Conservation (phyloP, 768 basidiomycete genomes). For the Collybia nuda region DNA sequence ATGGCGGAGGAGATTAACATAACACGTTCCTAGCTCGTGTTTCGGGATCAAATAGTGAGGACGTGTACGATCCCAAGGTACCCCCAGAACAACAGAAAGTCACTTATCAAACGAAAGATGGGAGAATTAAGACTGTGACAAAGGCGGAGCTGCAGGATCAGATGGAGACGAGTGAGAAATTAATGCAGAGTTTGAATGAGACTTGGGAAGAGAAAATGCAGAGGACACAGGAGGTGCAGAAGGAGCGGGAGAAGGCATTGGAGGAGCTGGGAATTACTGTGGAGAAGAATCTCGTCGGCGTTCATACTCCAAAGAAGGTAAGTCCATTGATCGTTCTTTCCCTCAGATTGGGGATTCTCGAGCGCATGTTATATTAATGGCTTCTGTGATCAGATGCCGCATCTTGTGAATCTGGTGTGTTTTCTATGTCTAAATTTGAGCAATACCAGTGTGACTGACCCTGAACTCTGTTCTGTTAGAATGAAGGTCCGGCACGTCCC, state of each 20-base stretch:
- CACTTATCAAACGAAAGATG: slow-evolving; percentile 90
- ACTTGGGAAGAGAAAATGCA: slow-evolving; percentile 96
- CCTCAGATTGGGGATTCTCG: background rate
- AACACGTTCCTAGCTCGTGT: slow-evolving; percentile 61
- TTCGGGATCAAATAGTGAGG: slow-evolving; percentile 64
- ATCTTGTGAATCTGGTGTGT: slow-evolving; percentile 89
- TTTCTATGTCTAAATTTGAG: slow-evolving; percentile 7
- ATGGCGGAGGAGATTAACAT: background rate
- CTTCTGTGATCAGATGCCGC: slow-evolving; percentile 68
- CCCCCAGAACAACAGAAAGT: slow-evolving; percentile 96
- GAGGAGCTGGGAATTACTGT: slow-evolving; percentile 98
- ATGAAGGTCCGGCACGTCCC: slow-evolving; percentile 56
- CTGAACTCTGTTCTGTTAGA: slow-evolving; percentile 35
- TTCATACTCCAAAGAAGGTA: slow-evolving; percentile 96
- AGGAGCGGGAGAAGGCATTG: slow-evolving; percentile 94
- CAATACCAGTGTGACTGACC: slow-evolving; percentile 14
- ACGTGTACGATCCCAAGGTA: slow-evolving; percentile 81
- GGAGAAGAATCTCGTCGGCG: slow-evolving; percentile 94
- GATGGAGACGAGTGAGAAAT: slow-evolving; percentile 91
- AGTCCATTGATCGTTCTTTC: slow-evolving; percentile 29
- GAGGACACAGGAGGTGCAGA: slow-evolving; percentile 92
- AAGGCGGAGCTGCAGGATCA: slow-evolving; percentile 98
- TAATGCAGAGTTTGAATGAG: slow-evolving; percentile 91
- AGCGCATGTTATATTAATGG: slow-evolving; percentile 7
- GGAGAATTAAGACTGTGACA: slow-evolving; percentile 91